Conservation (phyloP, 352 stramenopile genomes). For the Ochromonadaceae sp. region DNA sequence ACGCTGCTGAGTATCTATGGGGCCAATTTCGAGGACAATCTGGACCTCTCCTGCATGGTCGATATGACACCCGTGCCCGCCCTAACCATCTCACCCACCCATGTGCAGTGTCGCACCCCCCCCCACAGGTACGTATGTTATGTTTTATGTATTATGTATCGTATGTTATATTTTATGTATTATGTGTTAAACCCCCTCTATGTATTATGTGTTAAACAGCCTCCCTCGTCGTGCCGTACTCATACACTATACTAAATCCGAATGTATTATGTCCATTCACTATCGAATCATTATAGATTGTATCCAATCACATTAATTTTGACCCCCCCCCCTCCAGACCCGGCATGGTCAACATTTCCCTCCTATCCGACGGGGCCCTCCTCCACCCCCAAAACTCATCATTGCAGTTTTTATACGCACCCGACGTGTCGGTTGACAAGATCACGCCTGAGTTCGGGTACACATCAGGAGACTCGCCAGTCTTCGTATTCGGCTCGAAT, state of each 20-base stretch:
- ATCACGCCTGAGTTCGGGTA: slow-evolving; percentile 53
- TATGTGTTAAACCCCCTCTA: too few relatives aligned
- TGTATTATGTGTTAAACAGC: too few relatives aligned
- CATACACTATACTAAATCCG: too few relatives aligned
- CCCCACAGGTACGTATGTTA: too few relatives aligned
- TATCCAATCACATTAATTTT: slow-evolving; percentile 45
- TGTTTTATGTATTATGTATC: too few relatives aligned
- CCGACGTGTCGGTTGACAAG: slow-evolving; percentile 54
- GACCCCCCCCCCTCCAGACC: slow-evolving; percentile 40
- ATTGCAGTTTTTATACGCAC: slow-evolving; percentile 53
- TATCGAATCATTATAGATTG: too few relatives aligned
- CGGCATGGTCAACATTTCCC: slow-evolving; percentile 45
- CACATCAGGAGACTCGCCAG: slow-evolving; percentile 50
- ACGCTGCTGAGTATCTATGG: slow-evolving; percentile 37
- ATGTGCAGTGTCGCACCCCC: slow-evolving; percentile 24
- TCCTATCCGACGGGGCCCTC: slow-evolving; percentile 61
- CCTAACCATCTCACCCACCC: slow-evolving; percentile 20
- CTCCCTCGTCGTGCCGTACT: too few relatives aligned
- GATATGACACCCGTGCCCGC: slow-evolving; percentile 15
- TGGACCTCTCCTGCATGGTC: slow-evolving; percentile 30
- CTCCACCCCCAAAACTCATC: slow-evolving; percentile 20
- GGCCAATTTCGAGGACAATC: slow-evolving; percentile 27
- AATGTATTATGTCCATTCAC: too few relatives aligned
- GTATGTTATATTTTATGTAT: too few relatives aligned
- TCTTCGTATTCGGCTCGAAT: slow-evolving; percentile 78